phyloP scores from a whole-genome alignment of 805 yeast genomes.

The Torulaspora franciscae region DNA sequence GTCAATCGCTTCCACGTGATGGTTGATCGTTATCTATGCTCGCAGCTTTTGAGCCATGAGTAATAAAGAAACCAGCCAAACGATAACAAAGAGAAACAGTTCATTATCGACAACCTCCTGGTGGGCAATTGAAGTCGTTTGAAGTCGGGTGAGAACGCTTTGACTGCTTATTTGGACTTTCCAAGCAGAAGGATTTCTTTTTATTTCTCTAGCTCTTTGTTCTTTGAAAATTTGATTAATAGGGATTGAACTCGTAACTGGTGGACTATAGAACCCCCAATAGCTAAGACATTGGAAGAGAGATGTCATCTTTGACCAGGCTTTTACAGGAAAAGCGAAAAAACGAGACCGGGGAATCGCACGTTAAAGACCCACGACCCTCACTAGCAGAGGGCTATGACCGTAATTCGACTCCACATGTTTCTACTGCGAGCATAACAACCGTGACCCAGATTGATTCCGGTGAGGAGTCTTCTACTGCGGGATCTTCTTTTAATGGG shows the following conservation, averaged over 20 bases:
- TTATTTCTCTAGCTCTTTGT: too few species aligned
- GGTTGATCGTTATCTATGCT: constrained; percentile 13
- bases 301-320: constrained; percentile 35
- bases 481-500: constrained; percentile 14
- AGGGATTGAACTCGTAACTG: too few species aligned
- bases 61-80: neutral
- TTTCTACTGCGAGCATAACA: constrained; percentile 28
- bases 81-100: neutral
- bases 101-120: neutral
- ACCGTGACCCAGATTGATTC: constrained; percentile 31
- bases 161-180: too few species aligned
- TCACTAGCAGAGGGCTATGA: constrained; percentile 11
- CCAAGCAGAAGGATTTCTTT: too few species aligned
- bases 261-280: too few species aligned
- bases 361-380: constrained; percentile 8
- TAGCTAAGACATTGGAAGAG: neutral
- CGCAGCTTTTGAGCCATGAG: neutral
- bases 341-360: constrained; percentile 17
- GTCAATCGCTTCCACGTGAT: constrained; percentile 1
- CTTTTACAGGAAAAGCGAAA: constrained; percentile 33
- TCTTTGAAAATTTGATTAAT: too few species aligned
- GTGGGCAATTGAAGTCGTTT: neutral
- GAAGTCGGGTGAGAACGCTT: neutral
- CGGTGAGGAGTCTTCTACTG: constrained; percentile 12
- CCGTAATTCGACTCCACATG: constrained; percentile 11